These are phyloP conservation scores for Xylaria sp. DNA, from an alignment of 2,329 filamentous ascomycete genomes.

Conservation along the genomic window DNA sequence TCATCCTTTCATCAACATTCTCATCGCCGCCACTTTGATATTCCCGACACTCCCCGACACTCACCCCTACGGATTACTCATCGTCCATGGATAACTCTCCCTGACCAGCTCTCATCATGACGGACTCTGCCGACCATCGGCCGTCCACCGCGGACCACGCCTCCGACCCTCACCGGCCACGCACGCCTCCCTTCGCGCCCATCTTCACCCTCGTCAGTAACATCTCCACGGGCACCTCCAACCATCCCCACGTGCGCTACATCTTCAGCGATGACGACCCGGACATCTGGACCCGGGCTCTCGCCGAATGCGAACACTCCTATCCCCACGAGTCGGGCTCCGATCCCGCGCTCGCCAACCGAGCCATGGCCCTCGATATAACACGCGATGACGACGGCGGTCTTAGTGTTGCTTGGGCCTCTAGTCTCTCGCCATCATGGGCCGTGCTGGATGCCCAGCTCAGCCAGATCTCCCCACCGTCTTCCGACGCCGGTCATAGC, in stretches of 20 bases:
- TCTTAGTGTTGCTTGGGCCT: slow-evolving; percentile 59
- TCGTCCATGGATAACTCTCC: slow-evolving; percentile 17
- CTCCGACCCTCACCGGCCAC: slow-evolving; percentile 19
- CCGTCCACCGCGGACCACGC: slow-evolving; percentile 18
- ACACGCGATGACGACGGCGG: slow-evolving; percentile 37
- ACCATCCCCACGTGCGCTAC: slow-evolving; percentile 86
- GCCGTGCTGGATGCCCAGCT: slow-evolving; percentile 47
- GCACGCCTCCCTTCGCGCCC: slow-evolving; percentile 55
- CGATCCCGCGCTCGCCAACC: slow-evolving; percentile 31
- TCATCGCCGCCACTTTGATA: slow-evolving; percentile 6
- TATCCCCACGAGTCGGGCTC: slow-evolving; percentile 30
- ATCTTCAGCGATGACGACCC: slow-evolving; percentile 89
- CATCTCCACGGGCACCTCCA: slow-evolving; percentile 62
- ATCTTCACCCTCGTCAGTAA: slow-evolving; percentile 86
- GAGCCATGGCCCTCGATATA: slow-evolving; percentile 54
- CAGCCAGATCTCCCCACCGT: slow-evolving; percentile 36
- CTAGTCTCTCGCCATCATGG: slow-evolving; percentile 71
- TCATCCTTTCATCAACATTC: slow-evolving; percentile 4
- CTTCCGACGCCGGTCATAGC: slow-evolving; percentile 29
- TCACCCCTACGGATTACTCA: background rate
- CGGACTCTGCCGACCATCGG: slow-evolving; percentile 24
- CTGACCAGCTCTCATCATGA: slow-evolving; percentile 26
- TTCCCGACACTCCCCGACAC: background rate
- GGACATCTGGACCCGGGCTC: slow-evolving; percentile 66
- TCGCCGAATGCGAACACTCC: slow-evolving; percentile 39